Conservation (phyloP, 169 alveolate genomes). For the Eimeria falciformis region DNA sequence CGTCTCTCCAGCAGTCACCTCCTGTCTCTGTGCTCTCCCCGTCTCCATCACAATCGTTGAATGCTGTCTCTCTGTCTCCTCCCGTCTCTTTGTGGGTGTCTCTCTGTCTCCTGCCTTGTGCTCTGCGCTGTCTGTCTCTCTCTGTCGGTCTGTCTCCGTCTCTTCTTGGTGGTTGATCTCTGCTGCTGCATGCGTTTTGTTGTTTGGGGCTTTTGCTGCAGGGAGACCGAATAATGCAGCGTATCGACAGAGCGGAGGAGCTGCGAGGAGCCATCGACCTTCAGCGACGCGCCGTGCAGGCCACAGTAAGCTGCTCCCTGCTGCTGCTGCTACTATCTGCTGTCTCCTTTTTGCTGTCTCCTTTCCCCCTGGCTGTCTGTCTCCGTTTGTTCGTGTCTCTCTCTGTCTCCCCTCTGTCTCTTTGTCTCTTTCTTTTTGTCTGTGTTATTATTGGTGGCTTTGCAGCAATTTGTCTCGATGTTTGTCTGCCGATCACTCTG, state of each 20-base stretch:
- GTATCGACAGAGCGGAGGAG: conserved; percentile 64
- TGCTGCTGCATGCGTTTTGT: background rate
- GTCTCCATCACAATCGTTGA: background rate
- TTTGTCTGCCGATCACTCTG: conserved; percentile 10
- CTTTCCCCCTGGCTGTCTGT: background rate
- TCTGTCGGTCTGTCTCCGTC: background rate
- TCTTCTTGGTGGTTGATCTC: background rate
- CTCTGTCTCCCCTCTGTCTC: conserved; percentile 24
- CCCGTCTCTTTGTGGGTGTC: background rate
- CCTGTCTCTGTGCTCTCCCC: conserved; percentile 2
- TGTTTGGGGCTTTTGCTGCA: background rate
- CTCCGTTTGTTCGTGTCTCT: background rate
- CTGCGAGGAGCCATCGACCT: conserved; percentile 62
- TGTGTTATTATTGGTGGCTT: background rate
- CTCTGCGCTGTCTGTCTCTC: background rate
- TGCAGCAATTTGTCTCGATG: too few species aligned
- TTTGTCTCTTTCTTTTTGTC: conserved; percentile 3
- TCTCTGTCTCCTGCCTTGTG: background rate
- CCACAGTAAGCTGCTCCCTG: background rate
- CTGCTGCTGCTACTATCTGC: background rate
- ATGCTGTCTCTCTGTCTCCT: background rate
- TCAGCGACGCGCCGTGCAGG: conserved; percentile 64
- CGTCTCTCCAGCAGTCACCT: background rate
- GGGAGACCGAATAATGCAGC: conserved; percentile 76
- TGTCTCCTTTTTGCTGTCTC: background rate